Evolutionary conservation across 306 rosid genomes (phyloP), one percentile per base, ranked within the genome.

Genomic region (Comarum palustre): DNA sequence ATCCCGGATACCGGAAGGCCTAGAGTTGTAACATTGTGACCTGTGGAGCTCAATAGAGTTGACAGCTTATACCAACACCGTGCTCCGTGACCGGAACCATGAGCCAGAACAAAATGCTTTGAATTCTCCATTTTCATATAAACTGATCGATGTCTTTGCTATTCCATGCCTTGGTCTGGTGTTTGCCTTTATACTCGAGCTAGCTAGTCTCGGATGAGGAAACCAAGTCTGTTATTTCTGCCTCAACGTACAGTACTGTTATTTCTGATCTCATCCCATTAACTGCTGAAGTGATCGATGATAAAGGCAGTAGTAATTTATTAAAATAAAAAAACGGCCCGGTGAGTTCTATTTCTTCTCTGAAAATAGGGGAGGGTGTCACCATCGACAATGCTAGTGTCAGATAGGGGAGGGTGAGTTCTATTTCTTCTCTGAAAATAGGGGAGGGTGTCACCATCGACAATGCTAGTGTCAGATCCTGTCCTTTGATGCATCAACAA

Each of bases 61-160:
- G 57, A 6, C 1, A 87, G 46, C 82, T 84, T 88, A 13, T 80
- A 86, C 92, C 96, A 90, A 51, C 86, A 73, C 92, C 96, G 86
- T 0, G 85, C 92, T 11, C 96, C 96, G 66, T 82, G 88, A 41
- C 87, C 51, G 0, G 86, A 75, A 34, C 93, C 90, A 43, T 90
- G 96, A 63, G 83, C 82, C 72, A 85, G 65, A 46, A 90, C 87
- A 16, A 84, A 83, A 46, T 82, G 89, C 19, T 32, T 15, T 34
- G 14, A 42, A 3, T 29, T 59, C 39, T 59, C 20, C 20, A 27
- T 59, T 29, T 14, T 60, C 65, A 59, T 13, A 59, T 34, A 48
- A 48, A 42, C 46, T 10, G 13, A 42, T 12, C 42, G 42, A 12
- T 42, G 4, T 59, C 65, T 59, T 29, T 14, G n/a, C n/a, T 16